Evolutionary conservation across 1,139 yeast genomes (phyloP), one percentile per base, ranked within the genome.

Genomic region (Chernovozyma aurita): DNA sequence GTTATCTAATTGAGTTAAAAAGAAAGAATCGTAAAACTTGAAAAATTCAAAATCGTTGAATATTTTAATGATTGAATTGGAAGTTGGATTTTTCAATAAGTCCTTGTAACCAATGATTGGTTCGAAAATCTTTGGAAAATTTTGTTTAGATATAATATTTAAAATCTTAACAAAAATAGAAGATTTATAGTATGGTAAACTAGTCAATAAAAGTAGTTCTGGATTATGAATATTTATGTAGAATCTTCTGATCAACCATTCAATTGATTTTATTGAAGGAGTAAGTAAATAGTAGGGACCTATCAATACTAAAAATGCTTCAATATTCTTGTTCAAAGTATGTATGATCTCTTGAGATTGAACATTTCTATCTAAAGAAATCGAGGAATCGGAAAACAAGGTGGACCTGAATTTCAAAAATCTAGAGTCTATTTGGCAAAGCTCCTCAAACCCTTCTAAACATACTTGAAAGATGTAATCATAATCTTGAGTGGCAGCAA

Each of bases 211-310:
- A 28, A 92, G 55, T 40, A 70, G 55, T 55, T 92, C 97, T 0
- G 88, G 67, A 50, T 85, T 87, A 52, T 84, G 83, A 33, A 85
- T 70, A 54, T 92, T 92, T 46, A 86, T 78, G 55, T 85, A 87
- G 57, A 90, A 94, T 49, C 97, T 75, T 63, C 98, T 82, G 18
- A 92, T 82, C 28, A 92, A 76, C 98, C 98, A 92, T 64, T 92
- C 99, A 11, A 87, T 70, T 9, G 97, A 94, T 50, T 81, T 82
- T 35, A 87, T 57, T 2, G 96, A 76, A 13, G 95, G 86, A 22
- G 80, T 73, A 36, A 88, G 65, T 43, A 77, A 75, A 71, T 92
- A 79, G 50, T 77, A 73, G 3, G 87, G 86, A 2, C 95, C 83
- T n/a, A 80, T 67, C 45, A 90, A 67, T 36, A 81, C 70, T 43